Evolutionary conservation across 305 asterid genomes (phyloP).

Genomic region (Plantago lanceolata): DNA sequence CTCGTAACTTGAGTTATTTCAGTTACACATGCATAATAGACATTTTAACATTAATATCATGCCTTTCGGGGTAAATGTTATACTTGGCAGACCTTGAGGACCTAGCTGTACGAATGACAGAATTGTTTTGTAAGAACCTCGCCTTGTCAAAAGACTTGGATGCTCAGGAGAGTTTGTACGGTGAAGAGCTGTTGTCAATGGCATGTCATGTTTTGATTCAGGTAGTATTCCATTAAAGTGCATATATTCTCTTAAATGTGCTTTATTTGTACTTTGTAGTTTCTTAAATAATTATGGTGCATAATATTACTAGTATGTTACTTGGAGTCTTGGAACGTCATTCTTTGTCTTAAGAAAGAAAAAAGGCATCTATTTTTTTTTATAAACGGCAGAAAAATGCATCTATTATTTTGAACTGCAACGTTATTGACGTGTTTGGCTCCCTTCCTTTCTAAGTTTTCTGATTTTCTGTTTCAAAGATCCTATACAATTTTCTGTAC

Average conservation of each 20-base stretch:
- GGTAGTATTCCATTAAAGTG: slow-evolving; percentile 43
- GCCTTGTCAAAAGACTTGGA: slow-evolving; percentile 84
- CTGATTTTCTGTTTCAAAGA: too few species aligned
- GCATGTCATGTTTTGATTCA: slow-evolving; percentile 83
- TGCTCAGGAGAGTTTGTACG: slow-evolving; percentile 80
- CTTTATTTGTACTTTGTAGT: slow-evolving; percentile 7
- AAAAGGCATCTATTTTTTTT: too few species aligned
- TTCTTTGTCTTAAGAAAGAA: slow-evolving; percentile 3
- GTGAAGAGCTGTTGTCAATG: slow-evolving; percentile 93
- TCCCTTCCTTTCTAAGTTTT: too few species aligned
- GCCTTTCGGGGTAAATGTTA: slow-evolving; percentile 18
- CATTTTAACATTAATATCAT: slow-evolving; percentile 6
- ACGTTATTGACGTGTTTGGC: not conserved
- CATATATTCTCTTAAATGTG: slow-evolving; percentile 11
- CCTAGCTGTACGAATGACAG: slow-evolving; percentile 65
- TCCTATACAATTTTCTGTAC: too few species aligned
- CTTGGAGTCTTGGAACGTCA: slow-evolving; percentile 8
- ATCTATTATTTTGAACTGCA: slow-evolving; percentile 15
- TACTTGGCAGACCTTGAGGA: slow-evolving; percentile 61
- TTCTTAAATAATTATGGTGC: slow-evolving; percentile 15
- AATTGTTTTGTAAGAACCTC: slow-evolving; percentile 67
- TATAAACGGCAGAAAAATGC: not conserved
- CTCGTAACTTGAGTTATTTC: not conserved
- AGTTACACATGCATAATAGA: not conserved
- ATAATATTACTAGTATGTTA: slow-evolving; percentile 7